Evolutionary conservation across 2,329 filamentous ascomycete genomes (phyloP).

Genomic region (Sporothrix variecibatus): DNA sequence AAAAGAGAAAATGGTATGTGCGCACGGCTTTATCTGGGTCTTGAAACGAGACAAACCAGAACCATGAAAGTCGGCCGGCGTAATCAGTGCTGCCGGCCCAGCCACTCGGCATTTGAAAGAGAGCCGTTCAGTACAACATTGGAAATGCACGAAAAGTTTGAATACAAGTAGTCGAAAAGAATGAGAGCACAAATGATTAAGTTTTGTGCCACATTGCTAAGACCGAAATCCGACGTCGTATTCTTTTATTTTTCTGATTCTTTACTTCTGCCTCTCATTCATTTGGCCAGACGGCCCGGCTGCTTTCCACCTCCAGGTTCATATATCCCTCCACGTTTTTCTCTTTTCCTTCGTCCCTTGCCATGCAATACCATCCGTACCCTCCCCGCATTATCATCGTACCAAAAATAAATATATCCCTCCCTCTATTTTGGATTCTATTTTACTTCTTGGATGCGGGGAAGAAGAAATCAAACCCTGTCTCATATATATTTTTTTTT

Average conservation of each 20-base stretch:
- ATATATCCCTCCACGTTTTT: background rate
- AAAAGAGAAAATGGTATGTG: background rate
- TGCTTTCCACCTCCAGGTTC: background rate
- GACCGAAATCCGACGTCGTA: background rate
- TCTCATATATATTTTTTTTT: background rate
- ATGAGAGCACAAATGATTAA: background rate
- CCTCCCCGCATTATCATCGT: background rate
- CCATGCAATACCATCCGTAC: background rate
- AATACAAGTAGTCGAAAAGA: background rate
- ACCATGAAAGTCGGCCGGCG: background rate
- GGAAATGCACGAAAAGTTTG: background rate
- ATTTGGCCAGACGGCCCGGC: conserved; percentile 20
- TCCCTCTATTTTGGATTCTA: background rate
- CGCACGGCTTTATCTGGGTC: background rate
- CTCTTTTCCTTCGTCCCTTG: background rate
- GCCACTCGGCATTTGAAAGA: background rate
- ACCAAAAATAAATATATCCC: background rate
- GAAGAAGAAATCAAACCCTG: background rate
- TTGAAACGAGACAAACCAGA: conserved; percentile 13
- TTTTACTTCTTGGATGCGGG: conserved; percentile 5
- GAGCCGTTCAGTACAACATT: background rate
- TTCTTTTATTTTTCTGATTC: background rate
- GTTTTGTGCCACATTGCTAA: background rate
- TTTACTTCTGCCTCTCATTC: background rate
- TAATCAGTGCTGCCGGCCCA: background rate